Conservation (phyloP, 139 green algal species). For the Closterium sp. region DNA sequence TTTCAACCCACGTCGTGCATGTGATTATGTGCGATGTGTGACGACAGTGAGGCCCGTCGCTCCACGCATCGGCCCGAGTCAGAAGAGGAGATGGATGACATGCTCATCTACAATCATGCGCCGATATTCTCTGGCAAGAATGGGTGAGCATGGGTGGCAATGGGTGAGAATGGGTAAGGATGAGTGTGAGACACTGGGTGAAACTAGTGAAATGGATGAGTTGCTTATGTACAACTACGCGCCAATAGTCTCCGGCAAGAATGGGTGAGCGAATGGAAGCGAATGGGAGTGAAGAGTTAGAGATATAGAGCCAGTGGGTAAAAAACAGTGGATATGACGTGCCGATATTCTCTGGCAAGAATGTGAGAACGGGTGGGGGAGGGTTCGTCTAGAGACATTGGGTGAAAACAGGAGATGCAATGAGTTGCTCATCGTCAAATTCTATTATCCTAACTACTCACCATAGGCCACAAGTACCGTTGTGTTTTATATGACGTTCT, state of each 20-base stretch:
- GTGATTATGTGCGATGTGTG: too few species aligned
- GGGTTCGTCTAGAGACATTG: too few species aligned
- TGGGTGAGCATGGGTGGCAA: too few species aligned
- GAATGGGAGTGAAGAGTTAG: not conserved
- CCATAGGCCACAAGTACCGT: too few species aligned
- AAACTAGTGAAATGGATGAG: slow-evolving; percentile 13
- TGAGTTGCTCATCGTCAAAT: too few species aligned
- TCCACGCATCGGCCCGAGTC: slow-evolving; percentile 16
- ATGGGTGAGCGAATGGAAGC: slow-evolving; percentile 28
- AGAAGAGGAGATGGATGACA: slow-evolving; percentile 18
- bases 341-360: not conserved
- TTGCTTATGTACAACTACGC: slow-evolving; percentile 42
- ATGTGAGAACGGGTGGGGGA: not conserved
- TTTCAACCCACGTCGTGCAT: not conserved
- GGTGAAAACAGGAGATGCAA: too few species aligned
- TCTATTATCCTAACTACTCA: too few species aligned
- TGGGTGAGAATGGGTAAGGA: too few species aligned
- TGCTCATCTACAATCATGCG: slow-evolving; percentile 43
- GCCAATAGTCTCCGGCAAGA: slow-evolving; percentile 36
- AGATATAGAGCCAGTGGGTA: not conserved
- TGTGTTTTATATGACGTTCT: not conserved
- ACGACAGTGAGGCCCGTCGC: slow-evolving; percentile 34
- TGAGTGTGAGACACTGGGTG: too few species aligned
- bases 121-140: too few species aligned
- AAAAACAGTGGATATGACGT: too few species aligned